Evolutionary conservation across 495 filamentous ascomycete genomes (phyloP).

Genomic region (Penicillium nucicola): DNA sequence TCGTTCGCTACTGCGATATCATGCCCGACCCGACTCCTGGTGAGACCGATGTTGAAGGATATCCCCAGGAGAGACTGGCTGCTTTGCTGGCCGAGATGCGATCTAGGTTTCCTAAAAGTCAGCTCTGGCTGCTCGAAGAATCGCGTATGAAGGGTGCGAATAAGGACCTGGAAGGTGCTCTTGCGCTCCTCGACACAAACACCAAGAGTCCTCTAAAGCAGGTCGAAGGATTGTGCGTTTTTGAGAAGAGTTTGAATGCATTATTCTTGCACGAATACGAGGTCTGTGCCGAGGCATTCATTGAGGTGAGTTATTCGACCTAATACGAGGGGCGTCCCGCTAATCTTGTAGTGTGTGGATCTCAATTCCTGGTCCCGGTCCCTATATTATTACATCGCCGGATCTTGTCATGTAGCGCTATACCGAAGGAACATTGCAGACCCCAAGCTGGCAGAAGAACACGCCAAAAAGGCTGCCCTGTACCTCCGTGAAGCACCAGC

Average conservation of each 20-base stretch:
- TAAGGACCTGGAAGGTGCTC: slow-evolving; percentile 62
- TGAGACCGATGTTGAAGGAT: slow-evolving; percentile 57
- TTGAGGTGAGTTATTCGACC: slow-evolving; percentile 42
- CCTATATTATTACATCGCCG: slow-evolving; percentile 88
- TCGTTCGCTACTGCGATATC: slow-evolving; percentile 85
- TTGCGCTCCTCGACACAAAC: slow-evolving; percentile 57
- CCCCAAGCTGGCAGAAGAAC: slow-evolving; percentile 44
- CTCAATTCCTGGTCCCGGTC: slow-evolving; percentile 90
- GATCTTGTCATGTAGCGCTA: slow-evolving; percentile 68
- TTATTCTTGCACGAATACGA: slow-evolving; percentile 77
- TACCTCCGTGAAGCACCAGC: slow-evolving; percentile 69
- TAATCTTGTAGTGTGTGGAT: slow-evolving; percentile 55
- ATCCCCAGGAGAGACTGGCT: slow-evolving; percentile 67
- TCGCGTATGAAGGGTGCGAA: slow-evolving; percentile 72
- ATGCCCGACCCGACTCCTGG: slow-evolving; percentile 56
- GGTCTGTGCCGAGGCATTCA: slow-evolving; percentile 67
- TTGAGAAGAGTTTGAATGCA: slow-evolving; percentile 76
- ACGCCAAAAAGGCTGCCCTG: slow-evolving; percentile 65
- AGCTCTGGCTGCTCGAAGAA: slow-evolving; percentile 88
- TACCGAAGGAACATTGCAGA: slow-evolving; percentile 62
- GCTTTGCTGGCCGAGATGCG: slow-evolving; percentile 73
- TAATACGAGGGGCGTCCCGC: background rate
- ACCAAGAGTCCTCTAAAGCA: slow-evolving; percentile 77
- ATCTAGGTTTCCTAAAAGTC: slow-evolving; percentile 71
- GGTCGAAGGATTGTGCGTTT: slow-evolving; percentile 73